phyloP scores from a whole-genome alignment of 108 stramenopile genomes.

The Nitzschia palea region DNA sequence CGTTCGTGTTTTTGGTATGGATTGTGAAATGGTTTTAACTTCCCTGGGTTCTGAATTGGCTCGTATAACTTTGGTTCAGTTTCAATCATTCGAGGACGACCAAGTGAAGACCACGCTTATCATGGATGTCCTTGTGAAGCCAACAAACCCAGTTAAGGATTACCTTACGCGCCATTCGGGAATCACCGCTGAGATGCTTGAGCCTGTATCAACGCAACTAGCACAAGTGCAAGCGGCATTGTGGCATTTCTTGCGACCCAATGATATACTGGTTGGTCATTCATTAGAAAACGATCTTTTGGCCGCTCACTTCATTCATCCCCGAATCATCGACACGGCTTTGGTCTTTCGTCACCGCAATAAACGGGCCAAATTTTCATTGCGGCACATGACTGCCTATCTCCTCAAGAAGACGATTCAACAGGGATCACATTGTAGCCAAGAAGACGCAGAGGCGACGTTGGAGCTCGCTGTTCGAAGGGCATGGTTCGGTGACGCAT shows the following conservation, averaged over 20 bases:
- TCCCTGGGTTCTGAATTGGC: constrained; percentile 72
- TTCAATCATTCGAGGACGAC: constrained; percentile 29
- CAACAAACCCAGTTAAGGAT: constrained; percentile 62
- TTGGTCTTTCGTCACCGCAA: constrained; percentile 63
- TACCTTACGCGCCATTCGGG: constrained; percentile 73
- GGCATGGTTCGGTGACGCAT: constrained; percentile 54
- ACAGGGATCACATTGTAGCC: constrained; percentile 68
- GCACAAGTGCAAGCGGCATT: constrained; percentile 79
- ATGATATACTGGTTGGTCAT: constrained; percentile 90
- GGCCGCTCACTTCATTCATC: constrained; percentile 75
- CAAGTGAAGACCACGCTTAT: constrained; percentile 37
- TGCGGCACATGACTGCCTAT: constrained; percentile 53
- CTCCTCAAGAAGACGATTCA: constrained; percentile 72
- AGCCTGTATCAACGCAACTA: constrained; percentile 54
- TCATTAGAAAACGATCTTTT: constrained; percentile 90
- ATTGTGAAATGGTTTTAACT: constrained; percentile 94
- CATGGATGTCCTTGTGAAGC: constrained; percentile 81
- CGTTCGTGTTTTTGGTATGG: constrained; percentile 73
- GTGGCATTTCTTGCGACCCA: constrained; percentile 48
- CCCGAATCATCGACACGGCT: constrained; percentile 79
- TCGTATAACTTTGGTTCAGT: constrained; percentile 76
- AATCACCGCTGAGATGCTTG: constrained; percentile 63
- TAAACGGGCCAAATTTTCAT: constrained; percentile 67
- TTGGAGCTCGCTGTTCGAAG: constrained; percentile 71
- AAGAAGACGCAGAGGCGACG: constrained; percentile 73